Conservation (phyloP, 2,329 filamentous ascomycete genomes). For the Decorospora gaudefroyi region DNA sequence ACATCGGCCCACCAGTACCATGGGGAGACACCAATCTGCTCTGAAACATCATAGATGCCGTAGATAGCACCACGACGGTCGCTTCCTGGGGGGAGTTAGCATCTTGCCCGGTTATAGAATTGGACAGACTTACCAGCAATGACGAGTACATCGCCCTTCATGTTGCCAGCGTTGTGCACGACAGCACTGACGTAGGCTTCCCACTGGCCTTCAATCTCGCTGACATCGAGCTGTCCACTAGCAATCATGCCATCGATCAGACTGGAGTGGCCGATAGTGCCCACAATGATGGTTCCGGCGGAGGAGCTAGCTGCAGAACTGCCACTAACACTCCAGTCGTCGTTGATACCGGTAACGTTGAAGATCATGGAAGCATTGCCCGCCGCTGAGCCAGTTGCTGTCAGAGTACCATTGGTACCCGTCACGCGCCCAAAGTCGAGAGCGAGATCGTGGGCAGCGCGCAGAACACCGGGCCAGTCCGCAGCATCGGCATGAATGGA, state of each 20-base stretch:
- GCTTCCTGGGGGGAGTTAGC: slow-evolving; percentile 48
- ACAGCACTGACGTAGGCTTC: slow-evolving; percentile 68
- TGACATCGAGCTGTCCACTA: slow-evolving; percentile 62
- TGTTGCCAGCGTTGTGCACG: slow-evolving; percentile 61
- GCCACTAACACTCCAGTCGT: slow-evolving; percentile 41
- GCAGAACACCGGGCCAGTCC: slow-evolving; percentile 70
- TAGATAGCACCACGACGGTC: slow-evolving; percentile 71
- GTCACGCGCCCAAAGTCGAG: slow-evolving; percentile 73
- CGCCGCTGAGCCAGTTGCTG: slow-evolving; percentile 57
- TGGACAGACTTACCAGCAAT: slow-evolving; percentile 58
- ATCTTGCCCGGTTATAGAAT: background rate
- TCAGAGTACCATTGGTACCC: slow-evolving; percentile 63
- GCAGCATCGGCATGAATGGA: slow-evolving; percentile 43
- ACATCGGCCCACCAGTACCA: slow-evolving; percentile 73
- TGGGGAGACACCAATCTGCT: slow-evolving; percentile 73
- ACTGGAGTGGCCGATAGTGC: slow-evolving; percentile 67
- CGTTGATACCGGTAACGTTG: slow-evolving; percentile 48
- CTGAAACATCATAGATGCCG: slow-evolving; percentile 71
- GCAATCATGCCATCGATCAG: slow-evolving; percentile 64
- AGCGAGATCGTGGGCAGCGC: slow-evolving; percentile 69
- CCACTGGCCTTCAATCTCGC: slow-evolving; percentile 65
- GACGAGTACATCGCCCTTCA: slow-evolving; percentile 63
- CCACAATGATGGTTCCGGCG: slow-evolving; percentile 64
- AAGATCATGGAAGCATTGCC: slow-evolving; percentile 52
- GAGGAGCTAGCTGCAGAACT: slow-evolving; percentile 12